These are phyloP conservation scores for Tremella mesenterica DNA, from an alignment of 768 basidiomycete genomes.

Conservation along the genomic window DNA sequence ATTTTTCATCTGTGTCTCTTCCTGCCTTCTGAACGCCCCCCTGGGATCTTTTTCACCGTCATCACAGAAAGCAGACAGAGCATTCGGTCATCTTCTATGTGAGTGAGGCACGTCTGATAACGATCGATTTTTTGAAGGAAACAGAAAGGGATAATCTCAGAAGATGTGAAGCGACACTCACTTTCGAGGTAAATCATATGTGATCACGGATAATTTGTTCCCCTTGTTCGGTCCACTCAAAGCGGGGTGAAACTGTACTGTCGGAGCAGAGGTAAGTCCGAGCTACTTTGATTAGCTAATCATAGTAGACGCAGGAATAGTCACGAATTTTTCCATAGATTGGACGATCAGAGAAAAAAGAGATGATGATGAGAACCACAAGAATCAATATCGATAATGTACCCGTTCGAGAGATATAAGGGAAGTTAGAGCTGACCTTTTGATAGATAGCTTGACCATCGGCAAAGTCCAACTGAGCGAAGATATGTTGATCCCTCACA, in stretches of 20 bases:
- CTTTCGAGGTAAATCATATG: conserved; percentile 52
- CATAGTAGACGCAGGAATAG: not conserved
- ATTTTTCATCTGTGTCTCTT: too few relatives aligned
- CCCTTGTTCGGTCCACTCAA: conserved; percentile 60
- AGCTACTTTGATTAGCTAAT: conserved; percentile 52
- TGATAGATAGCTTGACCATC: conserved; percentile 67
- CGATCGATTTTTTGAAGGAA: not conserved
- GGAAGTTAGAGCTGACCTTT: conserved; percentile 54
- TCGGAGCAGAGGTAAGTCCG: conserved; percentile 71
- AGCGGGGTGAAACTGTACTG: conserved; percentile 67
- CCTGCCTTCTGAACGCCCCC: too few relatives aligned
- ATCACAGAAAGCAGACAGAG: too few relatives aligned
- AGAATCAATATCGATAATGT: not conserved
- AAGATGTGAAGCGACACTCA: not conserved
- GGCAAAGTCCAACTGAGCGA: conserved; percentile 82
- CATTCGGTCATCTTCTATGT: too few relatives aligned
- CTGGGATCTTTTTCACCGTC: too few relatives aligned
- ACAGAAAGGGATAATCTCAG: not conserved
- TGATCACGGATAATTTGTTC: conserved; percentile 53
- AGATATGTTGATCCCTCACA: conserved; percentile 77
- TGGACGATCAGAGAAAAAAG: not conserved
- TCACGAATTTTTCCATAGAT: not conserved
- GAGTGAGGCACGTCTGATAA: not conserved
- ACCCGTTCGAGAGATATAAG: not conserved
- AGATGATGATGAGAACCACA: not conserved